A percentile compares a stretch with the other conserved stretches of the same genome.
Evolutionary conservation across 208 protist species (phyloP).

Genomic region (Wallacemonas sp.): DNA sequence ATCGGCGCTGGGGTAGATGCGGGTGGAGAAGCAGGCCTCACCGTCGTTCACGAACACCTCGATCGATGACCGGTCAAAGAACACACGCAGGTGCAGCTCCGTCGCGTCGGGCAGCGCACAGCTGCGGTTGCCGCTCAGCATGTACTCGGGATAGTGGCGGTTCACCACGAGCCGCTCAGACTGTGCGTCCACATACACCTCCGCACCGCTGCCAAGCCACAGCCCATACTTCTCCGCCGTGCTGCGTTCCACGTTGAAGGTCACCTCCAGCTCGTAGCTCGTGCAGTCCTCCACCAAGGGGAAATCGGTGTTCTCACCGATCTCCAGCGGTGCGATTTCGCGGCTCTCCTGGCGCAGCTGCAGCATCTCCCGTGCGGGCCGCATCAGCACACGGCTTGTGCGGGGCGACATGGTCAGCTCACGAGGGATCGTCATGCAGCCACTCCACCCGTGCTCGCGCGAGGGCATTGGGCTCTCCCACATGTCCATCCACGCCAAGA

Average conservation of each 20-base stretch:
- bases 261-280: constrained; percentile 36
- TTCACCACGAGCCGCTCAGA: constrained; percentile 40
- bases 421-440: constrained; percentile 33
- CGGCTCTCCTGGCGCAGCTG: constrained; percentile 26
- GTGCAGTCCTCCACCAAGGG: constrained; percentile 32
- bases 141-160: constrained; percentile 60
- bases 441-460: constrained; percentile 33
- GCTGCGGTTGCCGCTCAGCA: constrained; percentile 51
- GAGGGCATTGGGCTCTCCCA: constrained; percentile 42
- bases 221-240: constrained; percentile 54
- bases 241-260: constrained; percentile 35
- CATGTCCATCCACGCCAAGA: constrained; percentile 41
- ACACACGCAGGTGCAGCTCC: constrained; percentile 43
- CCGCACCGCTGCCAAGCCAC: constrained; percentile 44
- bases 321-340: constrained; percentile 15
- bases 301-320: constrained; percentile 22
- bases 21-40: constrained; percentile 30
- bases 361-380: constrained; percentile 30
- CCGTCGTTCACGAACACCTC: constrained; percentile 63
- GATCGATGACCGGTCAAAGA: constrained; percentile 46
- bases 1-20: constrained; percentile 38
- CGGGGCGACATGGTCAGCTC: constrained; percentile 24
- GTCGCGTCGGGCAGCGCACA: constrained; percentile 27
- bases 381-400: constrained; percentile 29
- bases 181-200: constrained; percentile 55